phyloP scores from a whole-genome alignment of 495 filamentous ascomycete species.

The Saxophila tyrrhenica region DNA sequence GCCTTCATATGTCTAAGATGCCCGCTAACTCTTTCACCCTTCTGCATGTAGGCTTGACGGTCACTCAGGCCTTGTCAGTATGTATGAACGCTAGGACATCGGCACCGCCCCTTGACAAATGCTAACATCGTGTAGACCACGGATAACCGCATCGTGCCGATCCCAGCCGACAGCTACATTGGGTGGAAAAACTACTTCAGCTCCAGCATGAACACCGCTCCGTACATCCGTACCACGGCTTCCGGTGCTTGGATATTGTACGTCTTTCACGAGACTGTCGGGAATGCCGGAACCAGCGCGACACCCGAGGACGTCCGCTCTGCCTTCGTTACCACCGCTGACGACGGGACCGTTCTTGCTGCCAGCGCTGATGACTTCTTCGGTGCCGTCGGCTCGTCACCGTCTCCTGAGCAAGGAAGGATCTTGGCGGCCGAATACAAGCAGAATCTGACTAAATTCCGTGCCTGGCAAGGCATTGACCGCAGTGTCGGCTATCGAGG shows the following conservation, averaged over 20 bases:
- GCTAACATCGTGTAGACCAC: no score
- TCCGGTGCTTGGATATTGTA: neutral
- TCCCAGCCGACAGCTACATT: neutral
- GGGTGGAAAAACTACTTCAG: neutral
- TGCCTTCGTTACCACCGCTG: neutral
- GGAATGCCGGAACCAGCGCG: neutral
- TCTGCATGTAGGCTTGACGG: no score
- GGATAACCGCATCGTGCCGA: neutral
- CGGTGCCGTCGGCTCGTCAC: neutral
- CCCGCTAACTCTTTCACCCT: neutral
- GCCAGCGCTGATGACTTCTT: neutral
- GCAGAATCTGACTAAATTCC: no score
- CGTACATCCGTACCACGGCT: neutral
- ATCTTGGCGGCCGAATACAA: no score
- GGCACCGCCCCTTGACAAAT: no score
- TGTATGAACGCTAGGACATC: no score
- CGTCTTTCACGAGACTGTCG: neutral
- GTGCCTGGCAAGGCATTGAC: no score
- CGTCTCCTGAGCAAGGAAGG: no score
- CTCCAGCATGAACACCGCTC: neutral
- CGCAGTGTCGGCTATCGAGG: no score
- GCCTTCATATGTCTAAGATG: no score
- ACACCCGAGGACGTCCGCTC: neutral
- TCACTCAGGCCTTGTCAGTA: no score
- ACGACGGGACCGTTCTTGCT: neutral